Base-by-base conservation (phyloP, 1,284 basidiomycete species). In the Papiliotrema nemorosa region DNA sequence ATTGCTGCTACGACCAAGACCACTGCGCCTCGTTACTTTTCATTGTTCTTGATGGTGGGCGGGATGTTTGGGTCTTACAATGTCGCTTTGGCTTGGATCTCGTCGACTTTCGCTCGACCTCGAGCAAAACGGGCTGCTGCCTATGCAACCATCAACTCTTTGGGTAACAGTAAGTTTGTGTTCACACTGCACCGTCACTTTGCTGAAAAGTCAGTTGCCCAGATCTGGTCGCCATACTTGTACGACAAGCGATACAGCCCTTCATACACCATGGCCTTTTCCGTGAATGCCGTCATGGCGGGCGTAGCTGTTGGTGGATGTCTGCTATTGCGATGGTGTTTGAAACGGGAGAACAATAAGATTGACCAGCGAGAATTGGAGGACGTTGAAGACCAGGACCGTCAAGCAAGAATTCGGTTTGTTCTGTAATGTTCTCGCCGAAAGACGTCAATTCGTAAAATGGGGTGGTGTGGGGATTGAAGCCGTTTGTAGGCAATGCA, bases 181-280 rank as follows among this genome's bases (percentile, higher is more conserved):
- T 24, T 5, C 40, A n/a, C n/a, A n/a, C n/a, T n/a, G n/a, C n/a
- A n/a, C n/a, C 40, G 5, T 20, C n/a, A 37, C 24, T 13, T 46
- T 42, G 29, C 33, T 25, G 24, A 13, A n/a, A 16, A 12, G 14
- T 34, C 47, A 57, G 52, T 69, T 42, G 63, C 63, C 2, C 67
- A 69, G 47, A 59, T 69, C 47, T 69, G 63, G 63, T 58, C 60
- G 9, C 64, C 65, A 2, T 69, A 66, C 55, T 50, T 69, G 12
- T 67, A 65, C 59, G 54, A 55, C n/a, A 54, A 56, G 12, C 53
- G 36, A 25, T 55, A 63, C 25, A 52, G 48, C 3, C 67, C 67
- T 6, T 38, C 44, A 16, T 66, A 68, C 58, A 54, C 56, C 34
- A 51, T 63, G 36, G 67, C 67, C 0, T 69, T 69, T 50, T 46